phyloP scores from a whole-genome alignment of 1,284 basidiomycete genomes.

The Agroathelia rolfsii region DNA sequence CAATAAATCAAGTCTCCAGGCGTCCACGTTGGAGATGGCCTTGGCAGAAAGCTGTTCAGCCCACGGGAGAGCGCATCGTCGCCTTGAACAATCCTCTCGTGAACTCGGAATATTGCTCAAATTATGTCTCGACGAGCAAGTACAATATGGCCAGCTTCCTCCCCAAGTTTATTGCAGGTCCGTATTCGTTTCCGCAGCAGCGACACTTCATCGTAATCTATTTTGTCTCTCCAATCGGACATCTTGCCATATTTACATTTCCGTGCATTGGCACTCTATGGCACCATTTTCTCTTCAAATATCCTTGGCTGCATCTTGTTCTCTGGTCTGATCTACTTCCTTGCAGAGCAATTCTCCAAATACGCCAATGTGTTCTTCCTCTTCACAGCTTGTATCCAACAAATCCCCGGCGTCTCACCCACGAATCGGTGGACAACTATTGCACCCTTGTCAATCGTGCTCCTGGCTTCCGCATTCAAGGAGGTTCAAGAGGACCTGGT shows the following conservation, averaged over 20 bases:
- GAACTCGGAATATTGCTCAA: constrained; percentile 64
- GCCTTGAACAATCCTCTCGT: constrained; percentile 61
- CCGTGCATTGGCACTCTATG: constrained; percentile 1
- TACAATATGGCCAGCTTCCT: constrained; percentile 87
- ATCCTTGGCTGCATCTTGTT: too few relatives aligned
- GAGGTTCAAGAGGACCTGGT: constrained; percentile 92
- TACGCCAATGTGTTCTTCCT: constrained; percentile 99
- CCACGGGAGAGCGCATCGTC: constrained; percentile 60
- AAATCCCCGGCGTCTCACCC: constrained; percentile 96
- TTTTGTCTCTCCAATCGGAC: constrained; percentile 1
- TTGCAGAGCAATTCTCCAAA: constrained; percentile 91
- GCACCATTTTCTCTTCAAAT: background rate
- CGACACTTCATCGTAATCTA: background rate
- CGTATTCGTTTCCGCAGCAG: constrained; percentile 22
- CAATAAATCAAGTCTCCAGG: constrained; percentile 15
- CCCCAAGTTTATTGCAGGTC: constrained; percentile 89
- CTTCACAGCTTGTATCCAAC: constrained; percentile 96
- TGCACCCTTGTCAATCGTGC: constrained; percentile 79
- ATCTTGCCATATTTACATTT: constrained; percentile 2
- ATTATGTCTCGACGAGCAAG: constrained; percentile 92
- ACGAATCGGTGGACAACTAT: constrained; percentile 96
- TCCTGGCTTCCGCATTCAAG: constrained; percentile 95
- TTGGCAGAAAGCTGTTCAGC: constrained; percentile 56
- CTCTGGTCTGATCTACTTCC: constrained; percentile 2
- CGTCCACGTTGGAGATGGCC: constrained; percentile 60